Base-by-base conservation (phyloP, 441 rosid genomes). In the Capsella rubella region DNA sequence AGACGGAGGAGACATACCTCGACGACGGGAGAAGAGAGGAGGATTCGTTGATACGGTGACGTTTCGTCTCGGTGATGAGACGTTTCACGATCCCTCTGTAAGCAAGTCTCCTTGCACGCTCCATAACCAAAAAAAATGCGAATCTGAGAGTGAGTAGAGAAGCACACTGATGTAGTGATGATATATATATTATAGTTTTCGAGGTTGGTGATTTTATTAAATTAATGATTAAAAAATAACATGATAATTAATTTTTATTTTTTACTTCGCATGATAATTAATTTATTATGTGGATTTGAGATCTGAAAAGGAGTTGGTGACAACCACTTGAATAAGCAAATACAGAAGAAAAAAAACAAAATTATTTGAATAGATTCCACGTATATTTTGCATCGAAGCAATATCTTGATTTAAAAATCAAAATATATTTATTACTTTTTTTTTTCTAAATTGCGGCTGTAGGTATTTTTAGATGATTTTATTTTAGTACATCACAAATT, bases 21-120 rank as follows among this genome's bases (percentile, higher is more conserved):
- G 40, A 2, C 21, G 45, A 4, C 29, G 37, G 45, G 8, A 34
- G 27, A 57, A 3, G 43, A 14, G 82, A 64, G 1, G 79, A 52
- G 1, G 79, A 52, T 46, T 83, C 76, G 51, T 64, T 66, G 46
- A 78, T 81, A 59, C 83, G 85, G 75, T 80, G 70, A 58, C 79
- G 87, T 78, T 81, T 92, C 0, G 94, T 75, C 45, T 84, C 86
- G 27, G 84, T 84, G 45, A 86, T 73, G 78, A 90, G 73, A 39
- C 97, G 91, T 62, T 67, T 87, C 60, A 92, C 77, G 84, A 87
- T 82, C 46, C 93, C 97, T 82, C 94, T 74, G 91, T 82, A 90
- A 3, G 97, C 94, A 56, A 92, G 73, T 83, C 84, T 74, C 90
- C 97, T 84, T 54, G 97, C 99, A 12, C 97, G 94, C 81, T 92